phyloP scores from a whole-genome alignment of 1,139 yeast species.

The Scheffersomyces cryptocercus region DNA sequence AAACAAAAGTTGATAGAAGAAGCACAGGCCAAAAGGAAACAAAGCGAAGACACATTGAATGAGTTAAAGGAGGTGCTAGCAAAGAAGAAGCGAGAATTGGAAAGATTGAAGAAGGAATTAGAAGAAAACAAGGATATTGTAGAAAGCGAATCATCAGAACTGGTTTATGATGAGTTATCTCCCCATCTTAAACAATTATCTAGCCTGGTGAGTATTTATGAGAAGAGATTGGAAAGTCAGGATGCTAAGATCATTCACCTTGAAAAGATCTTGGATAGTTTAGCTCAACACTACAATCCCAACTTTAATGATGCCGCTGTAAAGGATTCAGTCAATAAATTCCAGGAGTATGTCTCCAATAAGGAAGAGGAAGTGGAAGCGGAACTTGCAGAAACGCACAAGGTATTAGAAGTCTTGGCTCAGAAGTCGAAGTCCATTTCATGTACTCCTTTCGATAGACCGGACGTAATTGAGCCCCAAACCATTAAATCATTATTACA shows the following conservation, averaged over 20 bases:
- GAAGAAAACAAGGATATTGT: slow-evolving; percentile 13
- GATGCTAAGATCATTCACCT: slow-evolving; percentile 25
- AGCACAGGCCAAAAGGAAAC: slow-evolving; percentile 7
- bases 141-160: slow-evolving; percentile 8
- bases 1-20: slow-evolving; percentile 16
- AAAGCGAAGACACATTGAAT: slow-evolving; percentile 24
- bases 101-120: slow-evolving; percentile 7
- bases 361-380: slow-evolving; percentile 20
- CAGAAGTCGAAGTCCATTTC: neutral
- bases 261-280: slow-evolving; percentile 44
- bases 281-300: slow-evolving; percentile 71
- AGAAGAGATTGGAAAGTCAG: slow-evolving; percentile 16
- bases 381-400: slow-evolving; percentile 7
- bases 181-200: slow-evolving; percentile 15
- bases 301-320: slow-evolving; percentile 91
- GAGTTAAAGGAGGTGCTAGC: slow-evolving; percentile 26
- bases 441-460: neutral
- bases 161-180: slow-evolving; percentile 20
- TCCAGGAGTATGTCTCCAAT: slow-evolving; percentile 54
- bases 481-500: neutral
- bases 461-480: neutral
- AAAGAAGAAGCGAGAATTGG: slow-evolving; percentile 24
- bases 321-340: slow-evolving; percentile 64
- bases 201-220: slow-evolving; percentile 9
- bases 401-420: neutral